Evolutionary conservation across 495 filamentous ascomycete genomes (phyloP).

Genomic region (Aspergillus ostianus): DNA sequence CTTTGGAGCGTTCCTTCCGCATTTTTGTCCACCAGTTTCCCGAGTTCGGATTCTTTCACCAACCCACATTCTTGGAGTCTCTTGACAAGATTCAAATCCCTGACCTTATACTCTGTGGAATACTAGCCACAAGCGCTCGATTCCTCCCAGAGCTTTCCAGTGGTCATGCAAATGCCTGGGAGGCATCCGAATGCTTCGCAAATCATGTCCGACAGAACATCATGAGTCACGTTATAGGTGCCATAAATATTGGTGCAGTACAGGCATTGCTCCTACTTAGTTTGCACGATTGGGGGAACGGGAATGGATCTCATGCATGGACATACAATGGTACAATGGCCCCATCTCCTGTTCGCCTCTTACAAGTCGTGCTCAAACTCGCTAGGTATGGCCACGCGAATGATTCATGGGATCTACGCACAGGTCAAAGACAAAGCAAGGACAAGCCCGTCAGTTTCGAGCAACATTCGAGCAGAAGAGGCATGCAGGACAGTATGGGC

Average conservation of each 20-base stretch:
- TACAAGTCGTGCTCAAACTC: too few species aligned
- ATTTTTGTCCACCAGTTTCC: constrained; percentile 1
- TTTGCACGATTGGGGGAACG: constrained; percentile 3
- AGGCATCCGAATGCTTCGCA: constrained; percentile 8
- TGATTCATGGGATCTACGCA: background rate
- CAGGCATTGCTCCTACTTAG: background rate
- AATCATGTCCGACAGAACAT: constrained; percentile 8
- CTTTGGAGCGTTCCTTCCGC: background rate
- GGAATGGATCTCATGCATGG: constrained; percentile 4
- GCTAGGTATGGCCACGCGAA: constrained; percentile 3
- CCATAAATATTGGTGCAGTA: background rate
- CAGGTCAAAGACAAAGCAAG: background rate
- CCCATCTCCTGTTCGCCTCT: too few species aligned
- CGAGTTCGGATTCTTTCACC: constrained; percentile 1
- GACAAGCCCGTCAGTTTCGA: background rate
- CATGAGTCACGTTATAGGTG: constrained; percentile 6
- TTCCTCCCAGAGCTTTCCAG: background rate
- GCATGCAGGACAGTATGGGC: constrained; percentile 2
- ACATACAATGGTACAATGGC: background rate
- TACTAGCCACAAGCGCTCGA: background rate
- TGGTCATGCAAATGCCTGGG: background rate
- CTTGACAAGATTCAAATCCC: background rate
- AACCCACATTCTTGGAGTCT: background rate
- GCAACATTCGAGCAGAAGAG: background rate
- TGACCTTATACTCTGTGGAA: background rate